Conservation (phyloP, 768 basidiomycete genomes). For the Leccinum broughii region DNA sequence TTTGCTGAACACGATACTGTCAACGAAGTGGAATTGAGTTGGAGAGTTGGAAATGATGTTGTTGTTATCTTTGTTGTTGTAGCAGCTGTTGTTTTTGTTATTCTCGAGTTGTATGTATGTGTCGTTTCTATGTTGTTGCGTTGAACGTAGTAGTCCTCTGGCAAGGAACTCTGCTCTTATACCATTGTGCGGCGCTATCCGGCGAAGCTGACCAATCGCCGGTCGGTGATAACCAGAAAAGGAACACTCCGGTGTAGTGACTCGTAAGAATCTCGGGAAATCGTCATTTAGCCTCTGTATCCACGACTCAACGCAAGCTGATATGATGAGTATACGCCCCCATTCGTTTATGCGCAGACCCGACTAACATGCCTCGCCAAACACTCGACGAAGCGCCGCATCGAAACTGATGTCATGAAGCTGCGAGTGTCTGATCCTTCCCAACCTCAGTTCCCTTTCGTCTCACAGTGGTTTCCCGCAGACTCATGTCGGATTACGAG, state of each 20-base stretch:
- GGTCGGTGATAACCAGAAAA: slow-evolving; percentile 20
- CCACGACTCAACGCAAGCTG: slow-evolving; percentile 20
- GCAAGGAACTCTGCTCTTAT: slow-evolving; percentile 16
- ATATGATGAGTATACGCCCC: slow-evolving; percentile 60
- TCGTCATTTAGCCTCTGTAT: slow-evolving; percentile 17
- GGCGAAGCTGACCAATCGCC: background rate
- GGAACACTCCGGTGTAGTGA: slow-evolving; percentile 19
- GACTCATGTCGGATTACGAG: slow-evolving; percentile 98
- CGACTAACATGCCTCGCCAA: slow-evolving; percentile 32
- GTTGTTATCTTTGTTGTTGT: background rate
- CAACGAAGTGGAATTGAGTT: slow-evolving; percentile 3
- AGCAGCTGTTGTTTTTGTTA: slow-evolving; percentile 1
- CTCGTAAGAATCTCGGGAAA: slow-evolving; percentile 8
- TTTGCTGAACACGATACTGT: background rate
- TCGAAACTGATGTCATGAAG: slow-evolving; percentile 99
- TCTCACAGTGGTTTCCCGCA: slow-evolving; percentile 36
- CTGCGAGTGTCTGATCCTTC: slow-evolving; percentile 53
- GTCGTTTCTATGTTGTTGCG: slow-evolving; percentile 21
- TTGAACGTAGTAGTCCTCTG: slow-evolving; percentile 11
- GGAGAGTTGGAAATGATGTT: slow-evolving; percentile 10
- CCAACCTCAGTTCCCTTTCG: background rate
- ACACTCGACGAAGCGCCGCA: slow-evolving; percentile 89
- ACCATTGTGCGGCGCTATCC: background rate
- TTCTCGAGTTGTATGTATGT: slow-evolving; percentile 19
- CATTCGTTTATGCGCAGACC: slow-evolving; percentile 20